Evolutionary conservation across 345 rosid species (phyloP), one percentile per base, ranked within the genome.

Genomic region (Camelina hispida): DNA sequence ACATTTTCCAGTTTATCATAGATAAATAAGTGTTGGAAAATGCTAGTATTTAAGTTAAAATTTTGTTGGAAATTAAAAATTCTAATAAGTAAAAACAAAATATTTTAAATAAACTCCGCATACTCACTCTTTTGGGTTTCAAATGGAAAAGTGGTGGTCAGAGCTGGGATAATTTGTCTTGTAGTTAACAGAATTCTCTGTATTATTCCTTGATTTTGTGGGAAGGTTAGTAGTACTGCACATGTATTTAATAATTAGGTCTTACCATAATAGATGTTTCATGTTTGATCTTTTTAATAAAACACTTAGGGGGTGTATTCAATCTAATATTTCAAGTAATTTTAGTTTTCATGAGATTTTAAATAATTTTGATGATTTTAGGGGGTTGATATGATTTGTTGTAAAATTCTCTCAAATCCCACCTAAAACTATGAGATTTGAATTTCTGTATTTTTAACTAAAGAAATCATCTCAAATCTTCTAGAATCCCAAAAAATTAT

Each of bases 81-180:
- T 42, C 35, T n/a, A 64, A 30, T 65, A 3, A 9, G 16, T 25
- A 25, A 11, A 32, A 17, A 66, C 57, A 66, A 58, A 10, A 22
- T 13, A 62, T 46, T 46, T 44, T 44, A 54, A 68, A 54, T 22
- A 4, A 55, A 9, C 12, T 55, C 6, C 0, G 50, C 28, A 54
- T 50, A 40, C 1, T 38, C 22, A 67, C 37, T 52, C 48, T 67
- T 52, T 67, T 67, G 63, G 43, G 28, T 17, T 42, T 68, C 9
- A 54, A 56, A 28, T 16, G 14, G 22, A 55, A 69, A 25, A 42
- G 30, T 54, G 17, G 55, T 69, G 64, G 73, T 69, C 53, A 68
- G 63, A 69, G 55, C 73, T 69, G 73, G 18, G 55, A 43, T 69
- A 30, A 28, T 57, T 69, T 69, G 73, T 69, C 34, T 57, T 69